A percentile compares a stretch with the other conserved stretches of the same genome.
Conservation (phyloP, 768 basidiomycete species). For the Kwoniella pini region DNA sequence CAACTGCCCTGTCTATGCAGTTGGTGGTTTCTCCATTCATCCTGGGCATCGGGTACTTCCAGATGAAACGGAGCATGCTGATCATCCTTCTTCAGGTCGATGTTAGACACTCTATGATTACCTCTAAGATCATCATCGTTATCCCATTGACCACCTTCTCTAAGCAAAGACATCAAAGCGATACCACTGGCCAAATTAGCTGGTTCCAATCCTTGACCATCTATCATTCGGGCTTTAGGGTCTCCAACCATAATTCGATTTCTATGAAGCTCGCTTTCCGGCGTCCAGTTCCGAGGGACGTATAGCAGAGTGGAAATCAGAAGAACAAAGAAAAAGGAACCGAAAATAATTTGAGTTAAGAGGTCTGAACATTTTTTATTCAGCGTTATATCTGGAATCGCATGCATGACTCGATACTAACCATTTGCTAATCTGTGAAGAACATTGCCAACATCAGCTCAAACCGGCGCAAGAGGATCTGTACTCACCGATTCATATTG, state of each 20-base stretch:
- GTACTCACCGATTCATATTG: constrained; percentile 26
- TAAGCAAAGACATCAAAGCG: constrained; percentile 38
- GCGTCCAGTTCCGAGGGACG: constrained; percentile 27
- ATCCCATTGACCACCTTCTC: constrained; percentile 46
- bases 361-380: constrained; percentile 15
- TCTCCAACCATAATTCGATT: constrained; percentile 32
- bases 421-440: constrained; percentile 5
- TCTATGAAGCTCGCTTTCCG: background rate
- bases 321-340: constrained; percentile 29
- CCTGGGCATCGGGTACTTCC: background rate
- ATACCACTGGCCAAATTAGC: constrained; percentile 21
- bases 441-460: background rate
- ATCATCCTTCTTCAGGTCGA: background rate
- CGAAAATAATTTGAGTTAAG: constrained; percentile 23
- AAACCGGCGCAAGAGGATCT: background rate
- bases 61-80: background rate
- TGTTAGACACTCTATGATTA: background rate
- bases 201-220: background rate
- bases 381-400: background rate
- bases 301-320: constrained; percentile 34
- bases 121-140: constrained; percentile 27
- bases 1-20: background rate
- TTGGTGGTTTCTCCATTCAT: constrained; percentile 2
- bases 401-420: background rate
- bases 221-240: constrained; percentile 2